Base-by-base conservation (phyloP, 176 grass and related monocot species). In the Ensete glaucum region DNA sequence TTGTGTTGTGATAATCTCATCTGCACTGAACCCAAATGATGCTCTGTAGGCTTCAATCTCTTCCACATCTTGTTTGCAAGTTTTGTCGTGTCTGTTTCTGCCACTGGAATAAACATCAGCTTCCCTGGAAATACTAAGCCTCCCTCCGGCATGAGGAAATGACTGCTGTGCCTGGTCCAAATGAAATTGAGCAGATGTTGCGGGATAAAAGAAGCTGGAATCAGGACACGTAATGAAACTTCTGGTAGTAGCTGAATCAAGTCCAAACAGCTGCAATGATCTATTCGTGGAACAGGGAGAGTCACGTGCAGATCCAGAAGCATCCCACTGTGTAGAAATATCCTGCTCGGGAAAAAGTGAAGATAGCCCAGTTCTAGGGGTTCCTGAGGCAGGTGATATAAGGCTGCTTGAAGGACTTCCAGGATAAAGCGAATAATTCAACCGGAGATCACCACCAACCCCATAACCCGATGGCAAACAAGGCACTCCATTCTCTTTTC, bases 21-120 rank as follows among this genome's bases (percentile, higher is more conserved):
- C 94, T 2, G 94, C 94, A 83, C 94, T 97, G 67, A 97, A 97
- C n/a, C 94, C 94, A 72, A 97, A 97, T 50, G 94, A 97, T 76
- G 94, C 94, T 85, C 94, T 90, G 82, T 97, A 97, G 9, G 94
- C 90, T 88, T 97, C 94, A 43, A 87, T 85, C 76, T 97, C 94
- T 70, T 97, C 94, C 53, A 77, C 75, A 81, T 97, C 94, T 80
- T 93, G 94, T 64, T 97, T 97, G 55, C 50, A 73, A 21, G 81
- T 73, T 67, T 80, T 81, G 54, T 17, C 64, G 51, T 81, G 78
- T 29, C 73, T 77, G 52, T 81, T 76, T 77, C 78, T 73, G 22
- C 57, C 50, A 48, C 23, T 48, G 69, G 68, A 53, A 48, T 81
- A 65, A 43, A 81, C 23, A 73, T 81, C 79, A 53, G 69, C 43